Evolutionary conservation across 2,329 filamentous ascomycete genomes (phyloP), one percentile per base, ranked within the genome.

Genomic region (Colletotrichum lindemuthianum): DNA sequence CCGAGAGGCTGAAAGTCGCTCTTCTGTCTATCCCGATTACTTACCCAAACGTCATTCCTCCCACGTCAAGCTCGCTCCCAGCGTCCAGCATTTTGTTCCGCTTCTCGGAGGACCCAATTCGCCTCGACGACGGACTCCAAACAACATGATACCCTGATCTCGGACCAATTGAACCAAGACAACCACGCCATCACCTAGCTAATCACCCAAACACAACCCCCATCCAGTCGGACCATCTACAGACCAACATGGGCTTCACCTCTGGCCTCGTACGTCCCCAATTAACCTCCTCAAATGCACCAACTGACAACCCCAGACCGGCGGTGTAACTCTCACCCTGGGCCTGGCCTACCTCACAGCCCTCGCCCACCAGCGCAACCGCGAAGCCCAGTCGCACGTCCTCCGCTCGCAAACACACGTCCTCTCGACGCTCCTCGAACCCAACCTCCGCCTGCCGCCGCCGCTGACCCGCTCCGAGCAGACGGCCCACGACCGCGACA

Each of bases 261-360:
- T 84, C 88, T 45, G 91, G 91, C 70, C 91, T 93, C 76, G 91
- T 93, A 84, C 68, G 89, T 81, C 57, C 33, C 47, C 15, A 24
- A 24, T 24, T 24, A 3, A 24, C 24, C 24, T 24, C 24, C 24
- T 24, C 24, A 4, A 6, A 43, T 13, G 15, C 4, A 2, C 12
- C 11, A 13, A 13, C 56, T 67, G 43, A 67, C 43, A 41, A 11
- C 2, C 24, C 34, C 69, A 94, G 91, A 87, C 90, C 69, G 89
- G 91, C 73, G 91, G 92, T 69, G 86, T 92, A 60, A 90, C 91
- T 68, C 82, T 95, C 66, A 93, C 91, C 52, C 86, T 92, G 65
- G 89, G 88, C 47, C 73, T 91, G 65, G 86, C 92, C 71, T 94
- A 93, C 77, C 82, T 94, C 59, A 88, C 89, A 52, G 79, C 92